Conservation (phyloP, 1,284 basidiomycete genomes). For the Inonotus hispidus region DNA sequence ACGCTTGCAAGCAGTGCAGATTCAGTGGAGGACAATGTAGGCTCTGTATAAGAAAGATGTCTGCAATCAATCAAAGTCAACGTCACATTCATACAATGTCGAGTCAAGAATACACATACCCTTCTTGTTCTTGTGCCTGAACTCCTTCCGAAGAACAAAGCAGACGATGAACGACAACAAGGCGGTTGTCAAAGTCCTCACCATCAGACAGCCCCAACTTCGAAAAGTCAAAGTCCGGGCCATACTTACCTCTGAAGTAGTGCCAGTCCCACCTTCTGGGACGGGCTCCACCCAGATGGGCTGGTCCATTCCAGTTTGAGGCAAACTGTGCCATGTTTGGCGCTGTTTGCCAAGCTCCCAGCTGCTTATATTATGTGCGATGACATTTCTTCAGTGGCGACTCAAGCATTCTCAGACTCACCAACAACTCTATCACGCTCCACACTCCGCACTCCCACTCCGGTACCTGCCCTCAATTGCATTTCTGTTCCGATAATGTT, state of each 20-base stretch:
- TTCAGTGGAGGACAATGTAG: too few relatives aligned
- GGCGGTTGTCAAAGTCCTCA: too few relatives aligned
- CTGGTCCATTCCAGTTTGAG: conserved; percentile 23
- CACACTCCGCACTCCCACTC: conserved; percentile 54
- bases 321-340: conserved; percentile 59
- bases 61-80: too few relatives aligned
- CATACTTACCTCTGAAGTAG: neutral
- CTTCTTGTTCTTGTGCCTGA: too few relatives aligned
- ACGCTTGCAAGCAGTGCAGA: too few relatives aligned
- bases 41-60: too few relatives aligned
- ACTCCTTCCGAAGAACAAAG: too few relatives aligned
- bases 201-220: too few relatives aligned
- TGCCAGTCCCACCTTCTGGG: neutral
- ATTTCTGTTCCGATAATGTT: conserved; percentile 58
- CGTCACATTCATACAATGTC: too few relatives aligned
- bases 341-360: conserved; percentile 39
- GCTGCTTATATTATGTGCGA: conserved; percentile 25
- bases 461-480: too few relatives aligned
- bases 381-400: conserved; percentile 38
- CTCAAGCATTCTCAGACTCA: conserved; percentile 44
- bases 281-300: conserved; percentile 7
- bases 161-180: too few relatives aligned
- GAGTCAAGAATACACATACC: too few relatives aligned
- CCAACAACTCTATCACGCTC: conserved; percentile 54
- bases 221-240: neutral